Base-by-base conservation (phyloP, 768 basidiomycete genomes). In the Hypholoma sublateritium region DNA sequence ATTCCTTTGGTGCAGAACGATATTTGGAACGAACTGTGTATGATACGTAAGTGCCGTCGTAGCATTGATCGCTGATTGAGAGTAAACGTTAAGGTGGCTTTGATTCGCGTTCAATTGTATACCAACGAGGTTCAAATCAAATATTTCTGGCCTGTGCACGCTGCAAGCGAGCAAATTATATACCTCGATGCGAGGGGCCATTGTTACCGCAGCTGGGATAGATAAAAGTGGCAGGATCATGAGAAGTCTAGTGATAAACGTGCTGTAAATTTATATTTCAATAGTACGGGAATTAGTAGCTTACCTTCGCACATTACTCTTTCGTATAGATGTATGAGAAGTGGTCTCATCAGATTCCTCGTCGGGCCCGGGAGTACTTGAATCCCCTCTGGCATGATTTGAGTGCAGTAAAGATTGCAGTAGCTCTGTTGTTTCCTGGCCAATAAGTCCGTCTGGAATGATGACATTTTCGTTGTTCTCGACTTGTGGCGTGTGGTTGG, bases 81-180 rank as follows among this genome's bases (percentile, higher is more conserved):
- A 32, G 9, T 32, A 32, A 32, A 32, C 28, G 28, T 32, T 32
- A 9, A 11, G 39, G 16, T 42, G 39, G 14, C 39, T 13, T 16
- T 16, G 1, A n/a, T 11, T 9, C 13, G 41, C n/a, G 41, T 5
- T n/a, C 16, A 16, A 42, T n/a, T 1, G 12, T 54, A 52, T 61
- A 49, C 41, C 39, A 7, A 53, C 59, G 35, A 49, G 59, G 21
- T 41, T 62, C 54, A 67, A 53, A n/a, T 66, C 63, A 51, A 74
- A 72, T n/a, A 76, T 78, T 66, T 74, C 84, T 4, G 88, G 86
- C 59, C 74, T 84, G 63, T 83, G 80, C 7, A 77, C 77, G 16
- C 76, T 77, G 66, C 91, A 93, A 16, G 77, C 87, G 8, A 92
- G 80, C 14, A 76, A 63, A n/a, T 86, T 89, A 69, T 84, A 88